Evolutionary conservation across 2,329 filamentous ascomycete species (phyloP).

Genomic region (Stagonosporopsis tanaceti): DNA sequence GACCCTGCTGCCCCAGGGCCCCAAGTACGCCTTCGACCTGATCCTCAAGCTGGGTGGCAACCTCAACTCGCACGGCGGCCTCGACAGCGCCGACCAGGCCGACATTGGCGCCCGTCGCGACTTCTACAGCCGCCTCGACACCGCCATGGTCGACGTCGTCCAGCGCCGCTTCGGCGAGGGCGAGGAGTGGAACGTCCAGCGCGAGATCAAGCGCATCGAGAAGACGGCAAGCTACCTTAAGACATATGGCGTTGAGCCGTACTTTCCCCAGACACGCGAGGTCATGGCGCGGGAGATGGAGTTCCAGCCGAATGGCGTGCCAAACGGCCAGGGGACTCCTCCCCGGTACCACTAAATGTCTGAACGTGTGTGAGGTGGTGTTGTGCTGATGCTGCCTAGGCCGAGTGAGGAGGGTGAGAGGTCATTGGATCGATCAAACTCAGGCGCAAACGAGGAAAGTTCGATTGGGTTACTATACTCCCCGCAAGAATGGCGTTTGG

Average conservation of each 20-base stretch:
- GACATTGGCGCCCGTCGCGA: slow-evolving; percentile 58
- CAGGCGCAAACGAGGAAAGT: too few species aligned
- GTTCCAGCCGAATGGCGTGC: slow-evolving; percentile 39
- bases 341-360: slow-evolving; percentile 46
- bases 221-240: slow-evolving; percentile 62
- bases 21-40: slow-evolving; percentile 61
- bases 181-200: slow-evolving; percentile 60
- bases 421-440: background rate
- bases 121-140: slow-evolving; percentile 60
- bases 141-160: slow-evolving; percentile 63
- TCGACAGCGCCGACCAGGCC: slow-evolving; percentile 58
- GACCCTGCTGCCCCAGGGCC: slow-evolving; percentile 56
- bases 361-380: slow-evolving; percentile 20
- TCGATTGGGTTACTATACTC: too few species aligned
- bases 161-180: slow-evolving; percentile 59
- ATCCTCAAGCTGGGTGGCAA: slow-evolving; percentile 64
- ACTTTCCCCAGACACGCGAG: slow-evolving; percentile 61
- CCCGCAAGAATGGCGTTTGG: background rate
- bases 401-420: background rate
- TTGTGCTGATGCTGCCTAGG: slow-evolving; percentile 23
- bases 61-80: slow-evolving; percentile 62
- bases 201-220: slow-evolving; percentile 64
- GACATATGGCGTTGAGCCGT: slow-evolving; percentile 62
- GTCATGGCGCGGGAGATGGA: slow-evolving; percentile 56
- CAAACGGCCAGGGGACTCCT: slow-evolving; percentile 42